Evolutionary conservation across 129 eudicot genomes (phyloP), one percentile per base, ranked within the genome.

Genomic region (Artemisia argyi): DNA sequence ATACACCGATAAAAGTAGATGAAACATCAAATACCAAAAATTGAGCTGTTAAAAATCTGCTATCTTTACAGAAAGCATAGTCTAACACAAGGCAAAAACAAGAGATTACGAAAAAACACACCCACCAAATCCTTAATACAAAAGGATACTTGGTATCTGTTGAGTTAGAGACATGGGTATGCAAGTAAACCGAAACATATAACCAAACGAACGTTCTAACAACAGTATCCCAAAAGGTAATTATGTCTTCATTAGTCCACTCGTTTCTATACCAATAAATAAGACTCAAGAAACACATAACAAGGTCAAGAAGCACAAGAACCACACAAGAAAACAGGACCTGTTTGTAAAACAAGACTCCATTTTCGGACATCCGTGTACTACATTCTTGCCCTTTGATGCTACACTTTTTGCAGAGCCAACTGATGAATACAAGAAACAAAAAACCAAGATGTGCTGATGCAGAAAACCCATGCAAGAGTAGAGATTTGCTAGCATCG

Each of bases 111-210:
- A 81, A 68, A 74, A 83, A 88, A 70, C 83, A 56, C 7, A 78
- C 81, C 89, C 89, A 92, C 89, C 83, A 92, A 7, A 81, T 20
- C 79, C 89, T 92, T 20, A 88, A 62, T 32, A 81, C 71, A 54
- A 81, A 68, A 0, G 96, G 96, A 77, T 82, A 83, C 79, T 62
- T 83, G 1, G 63, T 51, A 11, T 54, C 81, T 24, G 28, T 54
- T 13, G 78, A 73, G 20, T 79, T 81, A 58, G 62, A 62, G 46
- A 77, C 60, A 50, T 73, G 81, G 76, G 58, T 78, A 3, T 80
- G 73, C 81, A 91, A 77, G 66, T 80, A 84, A 49, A 72, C 74
- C 69, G 70, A 83, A 32, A 92, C 54, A 19, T 59, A 74, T 24
- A 86, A 70, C 96, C 93, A 88, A 65, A 87, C 74, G 46, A 92